Evolutionary conservation across 2,329 filamentous ascomycete species (phyloP), one percentile per base, ranked within the genome.

Genomic region (Botryotinia calthae): DNA sequence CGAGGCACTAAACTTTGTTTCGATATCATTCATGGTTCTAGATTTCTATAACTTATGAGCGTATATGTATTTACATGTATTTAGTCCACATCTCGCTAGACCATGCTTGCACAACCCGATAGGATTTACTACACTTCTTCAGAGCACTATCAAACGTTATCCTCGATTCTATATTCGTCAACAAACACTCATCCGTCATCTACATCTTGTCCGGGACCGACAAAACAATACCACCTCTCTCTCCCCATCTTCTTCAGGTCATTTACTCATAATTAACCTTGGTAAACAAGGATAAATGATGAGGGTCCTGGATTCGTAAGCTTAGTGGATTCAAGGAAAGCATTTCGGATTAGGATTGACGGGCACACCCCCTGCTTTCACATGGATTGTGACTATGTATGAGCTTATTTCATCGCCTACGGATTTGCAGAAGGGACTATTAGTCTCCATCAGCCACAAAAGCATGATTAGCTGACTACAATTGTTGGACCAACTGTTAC

Each of bases 381-480:
- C 28, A 63, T 70, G 68, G 20, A 37, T 46, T 46, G 4, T 25
- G 28, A 46, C 25, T 51, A n/a, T n/a, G 22, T 28, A 46, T 70
- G 67, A 70, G 67, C 56, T 70, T 70, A 70, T 70, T 70, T 70
- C 42, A 40, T 70, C 42, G 56, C 46, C 22, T 54, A 66, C 63
- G 22, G 46, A 66, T 54, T 66, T 40, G 64, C 64, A 51, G 64
- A 67, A 40, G 63, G 63, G 63, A 34, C 64, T 25, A 54, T 67
- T 28, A 67, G 46, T 67, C 46, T 67, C 34, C 46, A 54, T 40
- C 25, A 40, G 64, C 46, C 64, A 51, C 31, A 40, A 28, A 25
- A 48, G 48, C n/a, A 54, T 67, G 25, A 56, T 56, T 56, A 56
- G 48, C 48, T 48, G 48, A 67, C 48, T 22, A 56, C 25, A 9